A percentile compares a stretch with the other conserved stretches of the same genome.
Conservation (phyloP, 2,329 filamentous ascomycete species). For the Fusarium siculi region DNA sequence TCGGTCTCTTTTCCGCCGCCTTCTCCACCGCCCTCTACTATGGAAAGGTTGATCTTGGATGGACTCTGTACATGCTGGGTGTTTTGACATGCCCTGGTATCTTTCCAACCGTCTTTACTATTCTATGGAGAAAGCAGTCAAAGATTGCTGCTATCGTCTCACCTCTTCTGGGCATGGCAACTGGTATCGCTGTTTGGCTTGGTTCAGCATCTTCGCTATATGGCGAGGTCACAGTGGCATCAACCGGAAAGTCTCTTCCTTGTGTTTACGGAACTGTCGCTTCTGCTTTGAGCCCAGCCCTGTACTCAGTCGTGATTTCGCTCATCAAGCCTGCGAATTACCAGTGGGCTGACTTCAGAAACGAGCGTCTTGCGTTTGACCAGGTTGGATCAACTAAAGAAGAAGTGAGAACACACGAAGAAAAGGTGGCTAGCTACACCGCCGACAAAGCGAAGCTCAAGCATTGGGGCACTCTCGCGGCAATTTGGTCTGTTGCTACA, state of each 20-base stretch:
- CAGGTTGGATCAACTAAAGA: constrained; percentile 11
- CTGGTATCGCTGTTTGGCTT: constrained; percentile 64
- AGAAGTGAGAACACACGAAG: constrained; percentile 19
- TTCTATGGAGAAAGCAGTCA: constrained; percentile 63
- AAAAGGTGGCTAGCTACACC: constrained; percentile 40
- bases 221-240: constrained; percentile 58
- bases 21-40: constrained; percentile 65
- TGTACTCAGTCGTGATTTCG: constrained; percentile 60
- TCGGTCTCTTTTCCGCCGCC: constrained; percentile 60
- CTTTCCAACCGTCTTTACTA: constrained; percentile 63
- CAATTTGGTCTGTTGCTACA: constrained; percentile 56
- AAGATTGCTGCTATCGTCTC: constrained; percentile 60
- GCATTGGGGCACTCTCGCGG: constrained; percentile 53
- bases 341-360: constrained; percentile 53
- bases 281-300: constrained; percentile 54
- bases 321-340: constrained; percentile 55
- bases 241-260: constrained; percentile 60
- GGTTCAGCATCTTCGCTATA: constrained; percentile 57
- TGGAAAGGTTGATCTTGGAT: constrained; percentile 63
- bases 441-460: constrained; percentile 53
- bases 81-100: constrained; percentile 64
- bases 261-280: constrained; percentile 65
- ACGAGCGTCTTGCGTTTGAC: constrained; percentile 54
- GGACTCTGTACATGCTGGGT: constrained; percentile 66
- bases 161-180: constrained; percentile 60